A percentile compares a stretch with the other conserved stretches of the same genome.
These are phyloP conservation scores for Heracleum sosnowskyi DNA, from an alignment of 129 eudicot species.

Conservation along the genomic window DNA sequence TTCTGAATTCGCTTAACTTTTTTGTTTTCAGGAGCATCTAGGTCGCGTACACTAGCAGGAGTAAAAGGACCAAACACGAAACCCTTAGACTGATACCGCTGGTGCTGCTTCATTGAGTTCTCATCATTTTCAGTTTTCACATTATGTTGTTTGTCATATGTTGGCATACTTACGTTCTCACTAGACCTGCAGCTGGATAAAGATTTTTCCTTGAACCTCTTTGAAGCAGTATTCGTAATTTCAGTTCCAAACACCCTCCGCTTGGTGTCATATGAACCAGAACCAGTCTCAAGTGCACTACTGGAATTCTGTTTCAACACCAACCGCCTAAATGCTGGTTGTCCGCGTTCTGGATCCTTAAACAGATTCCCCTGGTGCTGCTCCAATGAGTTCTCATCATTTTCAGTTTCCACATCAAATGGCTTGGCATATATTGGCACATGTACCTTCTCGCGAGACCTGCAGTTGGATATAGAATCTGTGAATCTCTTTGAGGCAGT, in stretches of 20 bases:
- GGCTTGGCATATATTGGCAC: slow-evolving; percentile 24
- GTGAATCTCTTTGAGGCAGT: slow-evolving; percentile 28
- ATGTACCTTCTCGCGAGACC: slow-evolving; percentile 24
- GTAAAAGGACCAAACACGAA: slow-evolving; percentile 49
- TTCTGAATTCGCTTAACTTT: slow-evolving; percentile 37
- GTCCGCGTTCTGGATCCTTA: slow-evolving; percentile 29
- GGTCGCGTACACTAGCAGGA: slow-evolving; percentile 4
- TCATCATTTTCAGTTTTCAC: slow-evolving; percentile 27
- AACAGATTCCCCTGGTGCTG: slow-evolving; percentile 24
- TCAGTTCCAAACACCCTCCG: slow-evolving; percentile 61
- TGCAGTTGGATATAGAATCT: slow-evolving; percentile 27
- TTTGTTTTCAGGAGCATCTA: slow-evolving; percentile 1
- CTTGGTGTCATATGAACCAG: slow-evolving; percentile 28
- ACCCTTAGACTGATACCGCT: slow-evolving; percentile 33
- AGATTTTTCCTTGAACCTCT: slow-evolving; percentile 30
- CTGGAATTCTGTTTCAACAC: slow-evolving; percentile 26
- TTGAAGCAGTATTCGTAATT: slow-evolving; percentile 40
- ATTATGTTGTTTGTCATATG: slow-evolving; percentile 16
- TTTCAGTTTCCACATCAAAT: slow-evolving; percentile 19
- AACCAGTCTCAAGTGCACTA: slow-evolving; percentile 20
- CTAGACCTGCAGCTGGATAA: slow-evolving; percentile 27
- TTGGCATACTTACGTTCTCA: slow-evolving; percentile 27
- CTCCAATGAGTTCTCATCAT: slow-evolving; percentile 25
- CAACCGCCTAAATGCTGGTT: slow-evolving; percentile 66
- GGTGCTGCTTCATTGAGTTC: slow-evolving; percentile 24